Base-by-base conservation (phyloP, 108 stramenopile genomes). In the Nitzschia sp. region DNA sequence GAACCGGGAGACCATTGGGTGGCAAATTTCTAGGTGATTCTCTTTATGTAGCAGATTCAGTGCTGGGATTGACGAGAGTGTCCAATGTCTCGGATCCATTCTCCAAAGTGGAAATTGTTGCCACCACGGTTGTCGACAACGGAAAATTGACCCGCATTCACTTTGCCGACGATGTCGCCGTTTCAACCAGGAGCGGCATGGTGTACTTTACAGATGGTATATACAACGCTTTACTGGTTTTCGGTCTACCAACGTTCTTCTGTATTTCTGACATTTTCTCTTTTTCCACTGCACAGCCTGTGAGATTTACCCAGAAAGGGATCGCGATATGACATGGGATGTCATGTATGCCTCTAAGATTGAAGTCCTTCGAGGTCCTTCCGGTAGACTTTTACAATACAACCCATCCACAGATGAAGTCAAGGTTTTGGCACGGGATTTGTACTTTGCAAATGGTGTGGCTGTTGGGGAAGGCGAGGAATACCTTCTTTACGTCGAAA, bases 361-460 rank as follows among this genome's bases (percentile, higher is more conserved):
- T 10, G 85, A 86, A 46, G 73, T 57, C 2, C 39, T 83, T 24
- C 72, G 85, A 41, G 81, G 81, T 34, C 76, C 56, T 41, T 79
- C 70, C 22, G 89, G 86, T n/a, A 70, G 89, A 63, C 37, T 90
- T 25, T 53, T 87, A 40, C 60, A 80, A 51, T 90, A 86, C 60
- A 75, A 82, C 58, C 86, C 86, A 12, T 68, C 71, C 17, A 87
- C 83, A 21, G 85, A 83, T 58, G 71, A 83, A 56, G 76, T 84
- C 7, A 72, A 63, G 39, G 69, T 87, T 10, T 65, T 90, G 55
- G 83, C 69, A 7, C 53, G 57, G 34, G 83, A 65, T 41, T 65
- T 76, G 2, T 44, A 65, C 19, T 90, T 87, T 78, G 83, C 85
- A 20, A 90, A 90, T 72, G 86, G 89, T 11, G 81, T 87, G 41